phyloP scores from a whole-genome alignment of 192 early-diverging fungal species.

The Coemansia sp. region DNA sequence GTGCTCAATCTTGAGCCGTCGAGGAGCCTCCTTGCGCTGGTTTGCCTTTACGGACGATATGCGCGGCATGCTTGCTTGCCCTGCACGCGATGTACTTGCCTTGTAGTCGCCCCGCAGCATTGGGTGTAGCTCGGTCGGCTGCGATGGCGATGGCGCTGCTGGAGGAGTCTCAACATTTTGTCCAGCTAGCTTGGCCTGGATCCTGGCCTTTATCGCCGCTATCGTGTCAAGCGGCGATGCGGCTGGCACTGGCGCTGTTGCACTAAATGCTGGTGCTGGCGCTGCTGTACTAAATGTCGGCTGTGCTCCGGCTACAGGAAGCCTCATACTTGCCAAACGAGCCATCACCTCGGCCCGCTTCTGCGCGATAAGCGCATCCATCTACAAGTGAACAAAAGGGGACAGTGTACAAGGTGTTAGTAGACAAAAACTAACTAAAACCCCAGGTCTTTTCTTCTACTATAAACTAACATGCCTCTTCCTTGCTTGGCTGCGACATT shows the following conservation, averaged over 20 bases:
- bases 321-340: conserved; percentile 60
- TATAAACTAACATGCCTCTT: conserved; percentile 1
- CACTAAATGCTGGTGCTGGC: not conserved
- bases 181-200: conserved; percentile 24
- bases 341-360: conserved; percentile 65
- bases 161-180: conserved; percentile 7
- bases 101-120: conserved; percentile 49
- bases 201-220: conserved; percentile 34
- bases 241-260: not conserved
- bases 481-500: conserved; percentile 6
- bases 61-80: conserved; percentile 14
- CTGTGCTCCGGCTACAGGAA: conserved; percentile 10
- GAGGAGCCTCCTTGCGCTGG: conserved; percentile 56
- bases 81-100: conserved; percentile 12
- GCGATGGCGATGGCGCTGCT: conserved; percentile 1
- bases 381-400: conserved; percentile 6
- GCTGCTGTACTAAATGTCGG: not conserved
- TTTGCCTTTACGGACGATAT: conserved; percentile 67
- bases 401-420: not conserved
- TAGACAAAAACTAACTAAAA: not conserved
- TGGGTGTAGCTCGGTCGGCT: conserved; percentile 26
- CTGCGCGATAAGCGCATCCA: conserved; percentile 44
- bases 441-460: too few relatives aligned
- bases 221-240: conserved; percentile 27
- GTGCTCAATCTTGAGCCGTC: conserved; percentile 57